Evolutionary conservation across 2,329 filamentous ascomycete species (phyloP).

Genomic region (Aspergillus ustus): DNA sequence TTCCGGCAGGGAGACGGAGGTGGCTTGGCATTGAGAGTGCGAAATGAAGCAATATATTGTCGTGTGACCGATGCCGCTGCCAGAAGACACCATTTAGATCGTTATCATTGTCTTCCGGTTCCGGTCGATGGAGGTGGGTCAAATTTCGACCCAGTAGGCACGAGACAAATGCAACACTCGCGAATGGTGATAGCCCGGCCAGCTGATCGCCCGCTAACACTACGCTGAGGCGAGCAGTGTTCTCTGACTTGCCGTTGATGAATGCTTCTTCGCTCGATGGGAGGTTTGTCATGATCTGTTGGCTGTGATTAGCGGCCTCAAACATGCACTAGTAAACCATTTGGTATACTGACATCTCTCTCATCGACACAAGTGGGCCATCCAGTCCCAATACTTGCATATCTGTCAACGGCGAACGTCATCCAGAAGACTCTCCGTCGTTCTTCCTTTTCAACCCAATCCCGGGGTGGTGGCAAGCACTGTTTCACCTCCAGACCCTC

Average conservation of each 20-base stretch:
- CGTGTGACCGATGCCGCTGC: conserved; percentile 87
- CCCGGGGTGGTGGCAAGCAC: conserved; percentile 79
- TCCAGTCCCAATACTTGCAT: conserved; percentile 92
- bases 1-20: conserved; percentile 76
- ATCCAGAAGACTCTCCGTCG: conserved; percentile 93
- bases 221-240: conserved; percentile 66
- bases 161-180: conserved; percentile 81
- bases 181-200: conserved; percentile 75
- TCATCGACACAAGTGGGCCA: conserved; percentile 97
- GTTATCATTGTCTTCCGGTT: conserved; percentile 77
- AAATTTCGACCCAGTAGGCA: conserved; percentile 89
- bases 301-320: conserved; percentile 25
- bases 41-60: conserved; percentile 87
- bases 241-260: conserved; percentile 75
- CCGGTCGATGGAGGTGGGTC: conserved; percentile 85
- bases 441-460: conserved; percentile 95
- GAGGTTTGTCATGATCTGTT: conserved; percentile 76
- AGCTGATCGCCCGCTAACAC: conserved; percentile 68
- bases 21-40: conserved; percentile 79
- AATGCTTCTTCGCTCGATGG: conserved; percentile 85
- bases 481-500: conserved; percentile 87
- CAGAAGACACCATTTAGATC: conserved; percentile 94
- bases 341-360: conserved; percentile 64
- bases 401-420: conserved; percentile 87
- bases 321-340: not conserved